Evolutionary conservation across 2,329 filamentous ascomycete genomes (phyloP).

Genomic region (Pestalotiopsis sp.): DNA sequence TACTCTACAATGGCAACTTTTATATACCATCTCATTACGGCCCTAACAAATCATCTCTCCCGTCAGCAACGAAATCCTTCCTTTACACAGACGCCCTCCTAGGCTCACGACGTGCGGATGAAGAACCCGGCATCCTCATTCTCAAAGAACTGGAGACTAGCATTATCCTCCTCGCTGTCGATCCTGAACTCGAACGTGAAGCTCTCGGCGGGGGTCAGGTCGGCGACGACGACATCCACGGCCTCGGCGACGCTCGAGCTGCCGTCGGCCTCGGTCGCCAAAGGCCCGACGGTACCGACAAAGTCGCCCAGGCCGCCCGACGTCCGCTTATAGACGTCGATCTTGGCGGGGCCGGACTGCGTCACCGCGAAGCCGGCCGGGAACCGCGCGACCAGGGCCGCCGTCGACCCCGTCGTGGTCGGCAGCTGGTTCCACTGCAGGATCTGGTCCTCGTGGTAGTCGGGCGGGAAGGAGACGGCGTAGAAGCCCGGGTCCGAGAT

Average conservation of each 20-base stretch:
- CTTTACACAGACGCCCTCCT: not conserved
- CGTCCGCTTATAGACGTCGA: constrained; percentile 7
- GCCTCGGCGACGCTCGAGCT: not conserved
- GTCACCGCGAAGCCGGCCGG: constrained; percentile 1
- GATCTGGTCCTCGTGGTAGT: constrained; percentile 12
- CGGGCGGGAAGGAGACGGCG: not conserved
- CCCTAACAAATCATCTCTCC: not conserved
- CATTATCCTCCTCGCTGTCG: not conserved
- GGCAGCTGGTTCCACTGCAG: constrained; percentile 3
- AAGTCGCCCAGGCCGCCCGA: not conserved
- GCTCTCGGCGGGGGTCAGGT: not conserved
- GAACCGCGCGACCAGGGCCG: constrained; percentile 5
- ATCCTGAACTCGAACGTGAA: constrained; percentile 4
- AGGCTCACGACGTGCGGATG: not conserved
- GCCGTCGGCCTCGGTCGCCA: not conserved
- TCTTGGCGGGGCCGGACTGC: constrained; percentile 4
- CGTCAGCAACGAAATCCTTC: not conserved
- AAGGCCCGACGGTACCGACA: not conserved
- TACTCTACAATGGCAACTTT: not conserved
- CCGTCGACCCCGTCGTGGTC: not conserved
- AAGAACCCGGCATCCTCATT: constrained; percentile 2
- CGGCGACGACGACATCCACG: constrained; percentile 4
- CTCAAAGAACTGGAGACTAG: constrained; percentile 8
- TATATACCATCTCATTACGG: too few species aligned
- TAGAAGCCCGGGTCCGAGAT: constrained; percentile 10